These are phyloP conservation scores for Jamesozyma gamospora DNA, from an alignment of 805 yeast genomes.

Conservation along the genomic window DNA sequence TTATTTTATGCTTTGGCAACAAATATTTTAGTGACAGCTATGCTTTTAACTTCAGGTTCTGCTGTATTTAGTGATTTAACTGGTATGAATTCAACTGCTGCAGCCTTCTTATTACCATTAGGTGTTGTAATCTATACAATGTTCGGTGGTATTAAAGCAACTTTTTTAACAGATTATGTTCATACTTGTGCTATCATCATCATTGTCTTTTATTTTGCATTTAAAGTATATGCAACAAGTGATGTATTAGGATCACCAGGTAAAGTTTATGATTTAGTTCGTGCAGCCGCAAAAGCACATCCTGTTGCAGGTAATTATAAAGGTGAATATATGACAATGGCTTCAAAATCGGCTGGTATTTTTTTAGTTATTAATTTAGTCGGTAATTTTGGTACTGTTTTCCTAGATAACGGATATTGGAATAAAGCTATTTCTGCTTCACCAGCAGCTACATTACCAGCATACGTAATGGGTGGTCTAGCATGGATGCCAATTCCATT, in stretches of 20 bases:
- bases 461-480: slow-evolving; percentile 78
- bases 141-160: slow-evolving; percentile 77
- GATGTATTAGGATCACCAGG: slow-evolving; percentile 72
- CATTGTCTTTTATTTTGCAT: slow-evolving; percentile 71
- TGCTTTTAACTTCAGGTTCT: slow-evolving; percentile 85
- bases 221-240: slow-evolving; percentile 66
- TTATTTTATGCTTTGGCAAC: slow-evolving; percentile 80
- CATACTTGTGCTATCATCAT: slow-evolving; percentile 76
- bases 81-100: slow-evolving; percentile 75
- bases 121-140: slow-evolving; percentile 68
- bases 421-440: slow-evolving; percentile 80
- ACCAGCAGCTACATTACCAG: slow-evolving; percentile 78
- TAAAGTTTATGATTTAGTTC: slow-evolving; percentile 63
- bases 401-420: slow-evolving; percentile 80
- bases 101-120: slow-evolving; percentile 71
- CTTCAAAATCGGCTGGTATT: slow-evolving; percentile 76
- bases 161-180: slow-evolving; percentile 67
- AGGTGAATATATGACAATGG: slow-evolving; percentile 84
- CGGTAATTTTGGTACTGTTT: slow-evolving; percentile 85
- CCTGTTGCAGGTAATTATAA: slow-evolving; percentile 75
- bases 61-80: slow-evolving; percentile 73
- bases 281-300: slow-evolving; percentile 43
- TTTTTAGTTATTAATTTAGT: slow-evolving; percentile 82
- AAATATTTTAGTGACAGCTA: slow-evolving; percentile 82
- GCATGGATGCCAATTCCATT: slow-evolving; percentile 91